A percentile compares a stretch with the other conserved stretches of the same genome.
Evolutionary conservation across 2,329 filamentous ascomycete species (phyloP).

Genomic region (Sporothrix pallida): DNA sequence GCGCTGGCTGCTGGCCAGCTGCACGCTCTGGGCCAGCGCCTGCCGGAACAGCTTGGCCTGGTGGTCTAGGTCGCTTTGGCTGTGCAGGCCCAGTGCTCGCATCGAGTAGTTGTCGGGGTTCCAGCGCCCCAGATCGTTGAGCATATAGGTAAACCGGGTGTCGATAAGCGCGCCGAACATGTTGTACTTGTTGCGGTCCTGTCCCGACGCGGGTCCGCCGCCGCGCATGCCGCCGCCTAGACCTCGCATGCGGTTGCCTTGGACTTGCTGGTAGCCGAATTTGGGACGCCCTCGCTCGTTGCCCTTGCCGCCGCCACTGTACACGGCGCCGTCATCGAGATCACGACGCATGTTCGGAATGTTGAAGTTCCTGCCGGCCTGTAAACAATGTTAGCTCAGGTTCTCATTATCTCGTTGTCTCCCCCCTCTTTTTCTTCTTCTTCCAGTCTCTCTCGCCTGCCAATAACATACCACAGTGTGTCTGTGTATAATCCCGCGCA

Average conservation of each 20-base stretch:
- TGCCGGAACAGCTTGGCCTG: constrained; percentile 55
- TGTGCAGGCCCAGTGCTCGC: constrained; percentile 46
- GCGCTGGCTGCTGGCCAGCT: constrained; percentile 49
- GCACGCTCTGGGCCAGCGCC: constrained; percentile 53
- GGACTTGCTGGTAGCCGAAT: too few species aligned
- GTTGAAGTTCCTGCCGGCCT: background rate
- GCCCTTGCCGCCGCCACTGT: background rate
- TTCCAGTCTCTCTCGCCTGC: background rate
- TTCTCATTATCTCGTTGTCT: background rate
- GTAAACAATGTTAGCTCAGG: background rate
- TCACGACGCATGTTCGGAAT: constrained; percentile 4
- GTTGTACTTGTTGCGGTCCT: constrained; percentile 37
- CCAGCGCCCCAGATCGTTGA: constrained; percentile 44
- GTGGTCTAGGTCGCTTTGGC: constrained; percentile 51
- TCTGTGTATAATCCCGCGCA: background rate
- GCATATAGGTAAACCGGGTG: constrained; percentile 47
- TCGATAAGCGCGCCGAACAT: constrained; percentile 42
- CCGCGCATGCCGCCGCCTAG: too few species aligned
- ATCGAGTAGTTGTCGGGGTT: constrained; percentile 41
- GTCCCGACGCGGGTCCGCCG: too few species aligned
- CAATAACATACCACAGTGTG: background rate
- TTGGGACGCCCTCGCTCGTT: background rate
- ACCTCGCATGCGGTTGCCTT: too few species aligned
- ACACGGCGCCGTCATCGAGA: background rate
- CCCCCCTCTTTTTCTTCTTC: background rate